Conservation (phyloP, 371 early-diverging fungal genomes). For the Rhizoclosmatium hyalinum region DNA sequence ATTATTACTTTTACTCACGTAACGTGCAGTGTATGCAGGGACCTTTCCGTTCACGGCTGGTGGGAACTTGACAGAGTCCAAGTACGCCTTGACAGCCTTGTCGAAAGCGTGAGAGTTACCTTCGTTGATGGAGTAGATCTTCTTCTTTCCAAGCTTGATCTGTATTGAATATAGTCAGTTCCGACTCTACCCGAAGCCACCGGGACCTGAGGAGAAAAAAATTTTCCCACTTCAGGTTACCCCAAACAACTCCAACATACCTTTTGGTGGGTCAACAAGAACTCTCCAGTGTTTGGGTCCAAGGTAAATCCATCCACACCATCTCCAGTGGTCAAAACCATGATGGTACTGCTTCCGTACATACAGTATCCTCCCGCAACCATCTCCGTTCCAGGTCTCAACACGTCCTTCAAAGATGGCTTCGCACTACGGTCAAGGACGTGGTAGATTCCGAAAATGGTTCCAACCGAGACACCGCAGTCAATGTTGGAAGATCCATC, state of each 20-base stretch:
- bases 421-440: conserved; percentile 66
- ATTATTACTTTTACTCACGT: conserved; percentile 40
- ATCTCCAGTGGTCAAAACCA: conserved; percentile 76
- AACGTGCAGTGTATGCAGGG: conserved; percentile 92
- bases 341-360: conserved; percentile 84
- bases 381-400: conserved; percentile 92
- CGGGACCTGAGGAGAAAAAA: conserved; percentile 5
- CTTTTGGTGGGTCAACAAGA: conserved; percentile 93
- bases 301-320: conserved; percentile 96
- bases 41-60: conserved; percentile 72
- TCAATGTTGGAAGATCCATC: conserved; percentile 98
- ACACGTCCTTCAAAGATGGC: conserved; percentile 70
- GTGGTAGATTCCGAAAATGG: conserved; percentile 97
- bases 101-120: conserved; percentile 95
- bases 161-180: conserved; percentile 22
- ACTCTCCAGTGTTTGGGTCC: conserved; percentile 95
- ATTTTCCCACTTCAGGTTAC: not conserved
- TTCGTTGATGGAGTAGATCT: conserved; percentile 98
- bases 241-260: conserved; percentile 44
- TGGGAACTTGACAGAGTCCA: conserved; percentile 83
- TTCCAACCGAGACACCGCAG: conserved; percentile 97
- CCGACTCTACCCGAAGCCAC: not conserved
- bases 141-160: conserved; percentile 64
- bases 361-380: conserved; percentile 96
- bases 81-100: conserved; percentile 85